Evolutionary conservation across 345 rosid species (phyloP).

Genomic region (Gossypium bickii): DNA sequence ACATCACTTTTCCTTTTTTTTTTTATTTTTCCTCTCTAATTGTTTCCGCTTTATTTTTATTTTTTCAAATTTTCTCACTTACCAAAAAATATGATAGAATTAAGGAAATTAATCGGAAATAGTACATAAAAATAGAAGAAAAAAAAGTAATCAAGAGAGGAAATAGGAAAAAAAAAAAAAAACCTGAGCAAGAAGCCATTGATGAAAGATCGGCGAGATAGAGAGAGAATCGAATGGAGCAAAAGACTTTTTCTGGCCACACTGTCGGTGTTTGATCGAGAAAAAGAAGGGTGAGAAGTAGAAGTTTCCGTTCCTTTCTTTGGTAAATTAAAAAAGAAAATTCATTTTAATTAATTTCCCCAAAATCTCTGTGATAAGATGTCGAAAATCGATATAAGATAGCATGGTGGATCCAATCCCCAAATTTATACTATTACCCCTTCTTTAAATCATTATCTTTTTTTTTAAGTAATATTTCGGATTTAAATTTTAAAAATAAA

Average conservation of each 20-base stretch:
- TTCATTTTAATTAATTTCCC: background rate
- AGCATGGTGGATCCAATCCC: background rate
- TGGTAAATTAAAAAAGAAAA: background rate
- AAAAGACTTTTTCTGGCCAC: constrained; percentile 11
- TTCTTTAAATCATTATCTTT: too few species aligned
- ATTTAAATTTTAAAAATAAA: background rate
- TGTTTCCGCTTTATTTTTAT: background rate
- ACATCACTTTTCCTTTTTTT: background rate
- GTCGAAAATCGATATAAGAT: background rate
- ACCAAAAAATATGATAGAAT: constrained; percentile 2
- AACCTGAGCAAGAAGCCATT: constrained; percentile 31
- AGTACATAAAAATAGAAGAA: background rate
- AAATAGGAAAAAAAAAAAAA: background rate
- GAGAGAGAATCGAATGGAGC: background rate
- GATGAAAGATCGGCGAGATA: constrained; percentile 4
- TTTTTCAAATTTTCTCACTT: background rate
- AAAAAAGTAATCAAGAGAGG: background rate
- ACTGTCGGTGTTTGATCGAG: constrained; percentile 14
- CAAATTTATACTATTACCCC: background rate
- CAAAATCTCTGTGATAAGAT: constrained; percentile 16
- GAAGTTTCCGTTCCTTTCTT: constrained; percentile 2
- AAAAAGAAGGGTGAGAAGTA: background rate
- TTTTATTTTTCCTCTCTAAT: background rate
- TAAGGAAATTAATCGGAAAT: constrained; percentile 1
- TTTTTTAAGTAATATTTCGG: too few species aligned